A percentile compares a stretch with the other conserved stretches of the same genome.
phyloP scores from a whole-genome alignment of 2,329 filamentous ascomycete genomes.

The Paracoccidioides lutzii region DNA sequence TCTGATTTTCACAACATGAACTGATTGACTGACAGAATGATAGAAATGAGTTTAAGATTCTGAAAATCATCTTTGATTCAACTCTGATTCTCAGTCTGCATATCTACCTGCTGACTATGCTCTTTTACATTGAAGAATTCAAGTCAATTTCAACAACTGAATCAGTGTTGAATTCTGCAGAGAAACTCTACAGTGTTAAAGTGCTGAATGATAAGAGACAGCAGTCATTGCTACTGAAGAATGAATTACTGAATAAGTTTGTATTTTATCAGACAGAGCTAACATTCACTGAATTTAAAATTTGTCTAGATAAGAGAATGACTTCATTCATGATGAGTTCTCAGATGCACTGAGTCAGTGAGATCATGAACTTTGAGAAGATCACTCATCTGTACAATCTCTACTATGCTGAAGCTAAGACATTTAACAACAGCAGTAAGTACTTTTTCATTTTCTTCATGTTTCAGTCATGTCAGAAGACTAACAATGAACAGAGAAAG shows the following conservation, averaged over 20 bases:
- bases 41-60: not conserved
- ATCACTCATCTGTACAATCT: constrained; percentile 24
- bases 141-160: no score
- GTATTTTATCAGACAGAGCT: constrained; percentile 20
- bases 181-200: constrained; percentile 19
- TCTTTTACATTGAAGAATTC: no score
- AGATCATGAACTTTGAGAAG: constrained; percentile 23
- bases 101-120: no score
- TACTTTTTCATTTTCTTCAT: constrained; percentile 1
- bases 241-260: constrained; percentile 21
- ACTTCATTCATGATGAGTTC: not conserved
- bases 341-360: constrained; percentile 16
- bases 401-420: constrained; percentile 24
- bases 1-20: no score
- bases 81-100: no score
- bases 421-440: constrained; percentile 28
- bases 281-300: constrained; percentile 14
- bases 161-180: no score
- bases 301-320: constrained; percentile 18
- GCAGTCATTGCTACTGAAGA: constrained; percentile 22
- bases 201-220: constrained; percentile 21
- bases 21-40: not conserved
- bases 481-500: not conserved
- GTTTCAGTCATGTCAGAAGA: not conserved
- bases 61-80: no score